phyloP scores from a whole-genome alignment of 495 filamentous ascomycete genomes.

The Daldinia loculata region DNA sequence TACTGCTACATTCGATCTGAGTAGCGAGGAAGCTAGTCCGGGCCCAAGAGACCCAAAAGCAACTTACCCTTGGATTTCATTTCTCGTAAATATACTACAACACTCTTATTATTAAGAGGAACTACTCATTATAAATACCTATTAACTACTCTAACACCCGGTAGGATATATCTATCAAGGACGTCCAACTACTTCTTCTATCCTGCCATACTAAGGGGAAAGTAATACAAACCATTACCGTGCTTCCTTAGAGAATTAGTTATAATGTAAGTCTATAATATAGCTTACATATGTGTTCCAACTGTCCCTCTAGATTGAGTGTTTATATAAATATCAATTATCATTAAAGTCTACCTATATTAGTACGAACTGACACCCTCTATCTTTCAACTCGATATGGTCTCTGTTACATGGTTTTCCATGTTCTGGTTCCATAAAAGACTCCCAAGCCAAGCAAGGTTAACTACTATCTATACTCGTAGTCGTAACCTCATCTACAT shows the following conservation, averaged over 20 bases:
- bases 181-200: not conserved
- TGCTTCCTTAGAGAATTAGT: too few species aligned
- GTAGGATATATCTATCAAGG: not conserved
- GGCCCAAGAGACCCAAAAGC: not conserved
- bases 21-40: not conserved
- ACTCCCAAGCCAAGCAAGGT: too few species aligned
- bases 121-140: not conserved
- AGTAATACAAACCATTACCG: not conserved
- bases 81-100: not conserved
- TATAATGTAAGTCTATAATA: too few species aligned
- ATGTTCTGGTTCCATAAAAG: too few species aligned
- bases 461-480: too few species aligned
- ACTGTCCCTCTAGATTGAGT: too few species aligned
- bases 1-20: not conserved
- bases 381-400: too few species aligned
- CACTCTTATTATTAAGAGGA: not conserved
- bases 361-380: too few species aligned
- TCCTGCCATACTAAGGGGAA: not conserved
- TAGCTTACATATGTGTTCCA: too few species aligned
- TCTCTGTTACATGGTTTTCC: too few species aligned
- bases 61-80: not conserved
- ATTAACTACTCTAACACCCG: not conserved
- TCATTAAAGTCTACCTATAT: too few species aligned
- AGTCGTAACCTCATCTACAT: not conserved
- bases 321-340: too few species aligned